Base-by-base conservation (phyloP, 257 asterid genomes). In the Nicotiana obtusifolia region DNA sequence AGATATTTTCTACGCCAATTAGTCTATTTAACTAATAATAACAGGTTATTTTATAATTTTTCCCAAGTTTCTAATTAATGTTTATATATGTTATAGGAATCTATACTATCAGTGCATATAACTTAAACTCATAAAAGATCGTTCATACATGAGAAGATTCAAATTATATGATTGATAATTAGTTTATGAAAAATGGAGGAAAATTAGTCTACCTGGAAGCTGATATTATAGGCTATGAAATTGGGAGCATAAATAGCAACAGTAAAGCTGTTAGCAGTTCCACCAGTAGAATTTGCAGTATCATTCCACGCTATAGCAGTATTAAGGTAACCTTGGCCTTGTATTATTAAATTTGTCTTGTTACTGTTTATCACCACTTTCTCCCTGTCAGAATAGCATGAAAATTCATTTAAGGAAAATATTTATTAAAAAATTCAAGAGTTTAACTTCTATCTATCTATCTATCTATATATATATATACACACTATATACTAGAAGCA, bases 251-350 rank as follows among this genome's bases (percentile, higher is more conserved):
- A 87, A 8, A 86, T 81, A 22, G 90, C 86, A 82, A 92, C 78
- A 4, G 99, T 90, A 41, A 87, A 88, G 84, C 97, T 95, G 24
- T 80, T 71, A 9, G 64, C 64, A 33, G 99, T 95, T 35, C 89
- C 93, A 37, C 98, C 98, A 0, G 93, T 86, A 20, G 99, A 93
- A 86, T 90, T 90, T 5, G 94, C 91, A 3, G 97, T 93, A 88
- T 93, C 99, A 52, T 95, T 93, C 99, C 98, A 95, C 37, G 85
- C 83, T 65, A 95, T 86, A 79, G 83, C 82, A 2, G 97, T 95
- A 85, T 86, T 90, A 71, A 57, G 87, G 81, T 90, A 90, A 44
- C 98, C 99, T 83, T 90, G 90, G 0, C 99, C 99, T 87, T 91
- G 83, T 31, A 95, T 41, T 86, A 95, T 91, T 86, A 95, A 41